phyloP scores from a whole-genome alignment of 2,329 filamentous ascomycete species.

The Colletotrichum sp. region DNA sequence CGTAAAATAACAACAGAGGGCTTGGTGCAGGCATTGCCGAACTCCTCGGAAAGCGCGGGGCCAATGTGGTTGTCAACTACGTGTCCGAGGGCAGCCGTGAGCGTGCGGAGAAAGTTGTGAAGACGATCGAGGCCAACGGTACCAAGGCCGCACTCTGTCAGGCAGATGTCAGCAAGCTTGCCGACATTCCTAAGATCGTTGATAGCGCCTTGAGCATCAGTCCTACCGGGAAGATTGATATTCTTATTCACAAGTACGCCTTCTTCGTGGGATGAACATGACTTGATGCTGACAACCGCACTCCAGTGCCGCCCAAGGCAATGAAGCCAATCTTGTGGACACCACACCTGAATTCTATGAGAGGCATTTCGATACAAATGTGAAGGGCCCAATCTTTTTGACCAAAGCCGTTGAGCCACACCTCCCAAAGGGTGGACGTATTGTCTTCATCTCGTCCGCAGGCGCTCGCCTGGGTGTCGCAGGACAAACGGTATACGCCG shows the following conservation, averaged over 20 bases:
- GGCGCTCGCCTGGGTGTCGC: conserved; percentile 33
- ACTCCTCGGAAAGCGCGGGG: conserved; percentile 65
- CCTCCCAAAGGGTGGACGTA: conserved; percentile 32
- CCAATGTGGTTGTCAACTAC: conserved; percentile 28
- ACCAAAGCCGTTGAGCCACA: conserved; percentile 33
- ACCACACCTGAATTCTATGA: neutral
- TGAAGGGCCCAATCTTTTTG: conserved; percentile 29
- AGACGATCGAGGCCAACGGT: conserved; percentile 20
- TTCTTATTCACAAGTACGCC: conserved; percentile 27
- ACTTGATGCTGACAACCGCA: neutral
- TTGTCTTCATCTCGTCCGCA: conserved; percentile 37
- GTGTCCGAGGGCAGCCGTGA: conserved; percentile 18
- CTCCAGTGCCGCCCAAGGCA: neutral
- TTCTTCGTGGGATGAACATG: neutral
- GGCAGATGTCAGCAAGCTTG: conserved; percentile 22
- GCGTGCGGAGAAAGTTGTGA: conserved; percentile 21
- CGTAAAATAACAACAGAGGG: neutral
- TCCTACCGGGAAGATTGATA: conserved; percentile 28
- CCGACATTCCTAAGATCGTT: conserved; percentile 24
- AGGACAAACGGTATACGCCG: conserved; percentile 33
- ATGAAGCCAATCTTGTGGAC: neutral
- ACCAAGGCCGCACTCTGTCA: conserved; percentile 19
- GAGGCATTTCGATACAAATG: conserved; percentile 1
- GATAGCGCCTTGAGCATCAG: conserved; percentile 23
- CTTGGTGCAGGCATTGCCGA: conserved; percentile 69